Evolutionary conservation across 495 filamentous ascomycete genomes (phyloP).

Genomic region (Aspergillus leporis): DNA sequence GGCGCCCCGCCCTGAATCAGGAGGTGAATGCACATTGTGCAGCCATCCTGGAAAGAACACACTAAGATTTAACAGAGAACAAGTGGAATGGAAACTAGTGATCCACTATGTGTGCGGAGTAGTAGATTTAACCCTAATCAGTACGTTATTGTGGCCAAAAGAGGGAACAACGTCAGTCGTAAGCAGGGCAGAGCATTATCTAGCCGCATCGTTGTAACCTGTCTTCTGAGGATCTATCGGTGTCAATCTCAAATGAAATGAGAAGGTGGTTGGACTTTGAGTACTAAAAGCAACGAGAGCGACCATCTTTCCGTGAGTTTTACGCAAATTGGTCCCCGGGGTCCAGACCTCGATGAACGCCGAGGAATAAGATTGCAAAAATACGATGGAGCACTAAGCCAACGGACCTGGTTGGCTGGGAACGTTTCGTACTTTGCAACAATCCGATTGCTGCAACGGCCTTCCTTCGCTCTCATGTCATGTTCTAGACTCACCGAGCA

Average conservation of each 20-base stretch:
- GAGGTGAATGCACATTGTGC: neutral
- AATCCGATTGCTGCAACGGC: neutral
- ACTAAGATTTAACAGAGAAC: neutral
- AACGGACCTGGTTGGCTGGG: neutral
- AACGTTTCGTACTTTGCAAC: neutral
- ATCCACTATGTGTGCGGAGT: neutral
- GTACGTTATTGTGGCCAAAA: no score
- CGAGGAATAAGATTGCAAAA: neutral
- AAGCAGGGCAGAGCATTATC: neutral
- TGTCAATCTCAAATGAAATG: neutral
- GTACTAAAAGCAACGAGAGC: neutral
- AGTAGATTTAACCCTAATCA: neutral
- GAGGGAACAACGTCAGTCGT: neutral
- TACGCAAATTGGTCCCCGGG: no score
- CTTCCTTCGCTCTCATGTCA: neutral
- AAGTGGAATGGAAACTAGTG: neutral
- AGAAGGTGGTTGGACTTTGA: neutral
- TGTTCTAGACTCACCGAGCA: neutral
- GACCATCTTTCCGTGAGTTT: no score
- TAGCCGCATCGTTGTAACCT: neutral
- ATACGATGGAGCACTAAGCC: neutral
- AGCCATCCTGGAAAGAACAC: neutral
- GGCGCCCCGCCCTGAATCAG: neutral
- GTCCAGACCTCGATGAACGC: neutral
- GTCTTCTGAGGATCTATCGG: no score